Evolutionary conservation across 2,329 filamentous ascomycete species (phyloP), one percentile per base, ranked within the genome.

Genomic region (Didymella glomerata): DNA sequence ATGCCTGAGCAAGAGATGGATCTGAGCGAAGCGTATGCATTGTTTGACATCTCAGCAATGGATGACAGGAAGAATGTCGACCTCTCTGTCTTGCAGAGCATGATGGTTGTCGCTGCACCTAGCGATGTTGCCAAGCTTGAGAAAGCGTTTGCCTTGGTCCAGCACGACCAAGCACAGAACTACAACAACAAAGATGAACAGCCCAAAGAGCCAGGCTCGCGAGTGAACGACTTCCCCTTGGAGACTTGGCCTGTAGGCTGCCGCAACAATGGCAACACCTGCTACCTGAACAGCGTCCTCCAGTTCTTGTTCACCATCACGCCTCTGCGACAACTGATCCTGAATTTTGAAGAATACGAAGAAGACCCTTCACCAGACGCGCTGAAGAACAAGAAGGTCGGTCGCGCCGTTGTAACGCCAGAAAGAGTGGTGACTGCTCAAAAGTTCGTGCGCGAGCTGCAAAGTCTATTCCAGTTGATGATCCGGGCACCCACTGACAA

Each of bases 251-350:
- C 95, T 0, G 91, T 96, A 22, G 95, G 95, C 0, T 84, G 98
- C 6, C 86, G 88, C 63, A 99, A 98, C 68, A 96, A 98, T 57
- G 93, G 95, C 59, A 99, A 99, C 71, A 99, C 96, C 0, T 99
- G 95, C 76, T 99, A 99, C 71, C 84, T 99, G 54, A 99, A 99
- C 81, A 98, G 94, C 78, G 85, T 99, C 48, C 83, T 99, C 10
- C 95, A 99, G 70, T 98, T 96, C 73, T 90, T 97, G 66, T 97
- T 96, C 75, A 96, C 93, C 0, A 86, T 98, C 54, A 89, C 88
- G 61, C 88, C 91, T 2, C 83, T 98, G 28, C 87, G 94, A 48
- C 85, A 95, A 5, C 85, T 97, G 64, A 88, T 97, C 3, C 82
- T 96, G 57, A 83, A 92, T 48, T 92, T 91, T 65, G 87, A 94